Evolutionary conservation across 805 yeast species (phyloP).

Genomic region (Candida adriatica): DNA sequence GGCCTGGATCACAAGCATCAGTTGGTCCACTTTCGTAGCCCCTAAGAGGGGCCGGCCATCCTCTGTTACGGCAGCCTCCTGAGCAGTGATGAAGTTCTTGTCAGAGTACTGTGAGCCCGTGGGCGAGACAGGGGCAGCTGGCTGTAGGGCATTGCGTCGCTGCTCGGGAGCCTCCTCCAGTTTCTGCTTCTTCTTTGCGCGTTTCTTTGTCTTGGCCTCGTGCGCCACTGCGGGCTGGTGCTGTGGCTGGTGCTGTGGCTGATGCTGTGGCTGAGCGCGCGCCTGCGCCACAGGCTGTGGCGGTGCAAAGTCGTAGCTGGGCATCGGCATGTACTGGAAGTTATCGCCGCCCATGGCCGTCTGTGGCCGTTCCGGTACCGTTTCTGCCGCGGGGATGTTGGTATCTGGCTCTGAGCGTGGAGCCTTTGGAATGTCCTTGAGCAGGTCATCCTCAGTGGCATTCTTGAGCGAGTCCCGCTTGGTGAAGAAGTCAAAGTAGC

Average conservation of each 20-base stretch:
- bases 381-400: conserved; percentile 6
- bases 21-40: conserved; percentile 83
- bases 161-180: conserved; percentile 1
- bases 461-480: conserved; percentile 24
- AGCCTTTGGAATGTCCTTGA: conserved; percentile 12
- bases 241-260: conserved; percentile 5
- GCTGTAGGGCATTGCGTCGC: conserved; percentile 12
- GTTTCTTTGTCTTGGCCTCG: conserved; percentile 4
- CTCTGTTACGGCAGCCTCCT: conserved; percentile 41
- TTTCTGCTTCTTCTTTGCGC: conserved; percentile 6
- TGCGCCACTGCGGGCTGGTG: conserved; percentile 1
- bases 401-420: conserved; percentile 20
- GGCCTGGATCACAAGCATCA: conserved; percentile 89
- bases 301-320: not conserved
- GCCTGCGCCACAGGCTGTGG: conserved; percentile 4
- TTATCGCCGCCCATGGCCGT: conserved; percentile 7
- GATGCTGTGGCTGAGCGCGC: conserved; percentile 4
- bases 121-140: conserved; percentile 9
- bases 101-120: conserved; percentile 9
- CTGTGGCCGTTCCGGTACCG: conserved; percentile 9
- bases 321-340: conserved; percentile 2
- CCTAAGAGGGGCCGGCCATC: conserved; percentile 71
- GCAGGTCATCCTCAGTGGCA: conserved; percentile 9
- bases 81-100: conserved; percentile 34
- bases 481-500: conserved; percentile 22